A percentile compares a stretch with the other conserved stretches of the same genome.
These are phyloP conservation scores for Monilinia aucupariae DNA, from an alignment of 2,329 filamentous ascomycete genomes.

Conservation along the genomic window DNA sequence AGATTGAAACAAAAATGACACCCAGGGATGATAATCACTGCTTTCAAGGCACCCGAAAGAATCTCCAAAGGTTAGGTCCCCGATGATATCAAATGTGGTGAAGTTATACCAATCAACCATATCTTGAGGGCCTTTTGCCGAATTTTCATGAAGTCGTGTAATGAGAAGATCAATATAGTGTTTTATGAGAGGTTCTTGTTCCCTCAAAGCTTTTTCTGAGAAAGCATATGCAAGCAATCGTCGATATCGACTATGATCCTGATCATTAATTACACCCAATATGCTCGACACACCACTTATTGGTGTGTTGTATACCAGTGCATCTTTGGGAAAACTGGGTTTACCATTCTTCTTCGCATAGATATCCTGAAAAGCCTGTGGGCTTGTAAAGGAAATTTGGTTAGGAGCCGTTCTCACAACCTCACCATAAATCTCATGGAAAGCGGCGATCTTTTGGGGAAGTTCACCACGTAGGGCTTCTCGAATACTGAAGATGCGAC, in stretches of 20 bases:
- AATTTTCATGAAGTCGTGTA: slow-evolving; percentile 8
- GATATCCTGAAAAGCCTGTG: slow-evolving; percentile 6
- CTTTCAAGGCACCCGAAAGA: slow-evolving; percentile 35
- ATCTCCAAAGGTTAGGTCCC: slow-evolving; percentile 42
- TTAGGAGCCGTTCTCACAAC: slow-evolving; percentile 33
- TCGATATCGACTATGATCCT: slow-evolving; percentile 29
- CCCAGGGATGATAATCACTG: slow-evolving; percentile 31
- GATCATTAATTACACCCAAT: not conserved
- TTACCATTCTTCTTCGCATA: not conserved
- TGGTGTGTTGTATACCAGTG: not conserved
- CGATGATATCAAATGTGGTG: slow-evolving; percentile 38
- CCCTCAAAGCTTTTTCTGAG: slow-evolving; percentile 31
- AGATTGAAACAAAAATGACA: slow-evolving; percentile 26
- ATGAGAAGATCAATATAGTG: slow-evolving; percentile 19
- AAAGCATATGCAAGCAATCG: slow-evolving; percentile 33
- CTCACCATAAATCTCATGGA: slow-evolving; percentile 32
- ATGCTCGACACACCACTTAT: not conserved
- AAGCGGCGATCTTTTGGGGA: slow-evolving; percentile 10
- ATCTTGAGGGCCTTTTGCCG: slow-evolving; percentile 16
- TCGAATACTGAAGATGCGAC: slow-evolving; percentile 11
- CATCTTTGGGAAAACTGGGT: not conserved
- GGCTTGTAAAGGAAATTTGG: slow-evolving; percentile 30
- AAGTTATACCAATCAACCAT: slow-evolving; percentile 37
- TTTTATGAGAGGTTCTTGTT: slow-evolving; percentile 31
- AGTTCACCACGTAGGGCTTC: slow-evolving; percentile 7